phyloP scores from a whole-genome alignment of 371 early-diverging fungal species.

The Actinomucor elegans region DNA sequence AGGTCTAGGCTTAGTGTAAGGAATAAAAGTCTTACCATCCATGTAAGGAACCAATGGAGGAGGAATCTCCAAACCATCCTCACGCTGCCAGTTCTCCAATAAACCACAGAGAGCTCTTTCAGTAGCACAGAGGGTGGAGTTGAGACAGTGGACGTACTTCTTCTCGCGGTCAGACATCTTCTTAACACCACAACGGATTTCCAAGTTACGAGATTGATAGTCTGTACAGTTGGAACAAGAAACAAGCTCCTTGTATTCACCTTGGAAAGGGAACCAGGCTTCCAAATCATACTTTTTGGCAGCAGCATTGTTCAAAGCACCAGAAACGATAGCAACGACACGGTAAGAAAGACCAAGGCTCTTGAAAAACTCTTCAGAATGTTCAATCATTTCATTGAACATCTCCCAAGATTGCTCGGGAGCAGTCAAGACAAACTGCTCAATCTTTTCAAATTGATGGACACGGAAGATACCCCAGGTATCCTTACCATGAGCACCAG shows the following conservation, averaged over 20 bases:
- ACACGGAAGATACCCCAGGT: conserved; percentile 99
- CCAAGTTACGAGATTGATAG: conserved; percentile 94
- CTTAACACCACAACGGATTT: conserved; percentile 97
- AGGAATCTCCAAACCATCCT: conserved; percentile 87
- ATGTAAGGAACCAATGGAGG: conserved; percentile 89
- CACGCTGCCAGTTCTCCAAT: conserved; percentile 98
- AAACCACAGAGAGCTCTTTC: conserved; percentile 98
- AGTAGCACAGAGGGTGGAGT: conserved; percentile 98
- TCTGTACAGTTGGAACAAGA: conserved; percentile 99
- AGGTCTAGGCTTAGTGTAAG: conserved; percentile 66
- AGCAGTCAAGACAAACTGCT: conserved; percentile 98
- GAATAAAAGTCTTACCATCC: conserved; percentile 92
- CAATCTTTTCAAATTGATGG: conserved; percentile 99
- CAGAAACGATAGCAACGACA: conserved; percentile 95
- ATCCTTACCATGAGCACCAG: conserved; percentile 99
- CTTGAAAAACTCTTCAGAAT: conserved; percentile 97
- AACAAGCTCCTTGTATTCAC: conserved; percentile 98
- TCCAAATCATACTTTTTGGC: conserved; percentile 99
- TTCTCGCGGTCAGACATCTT: conserved; percentile 96
- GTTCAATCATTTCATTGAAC: conserved; percentile 96
- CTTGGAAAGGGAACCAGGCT: conserved; percentile 99
- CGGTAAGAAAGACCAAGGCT: conserved; percentile 94
- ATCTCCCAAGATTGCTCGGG: conserved; percentile 98
- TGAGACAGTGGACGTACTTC: conserved; percentile 98
- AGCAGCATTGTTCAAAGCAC: conserved; percentile 99